These are phyloP conservation scores for Candida multigemmis DNA, from an alignment of 805 yeast genomes.

Conservation along the genomic window DNA sequence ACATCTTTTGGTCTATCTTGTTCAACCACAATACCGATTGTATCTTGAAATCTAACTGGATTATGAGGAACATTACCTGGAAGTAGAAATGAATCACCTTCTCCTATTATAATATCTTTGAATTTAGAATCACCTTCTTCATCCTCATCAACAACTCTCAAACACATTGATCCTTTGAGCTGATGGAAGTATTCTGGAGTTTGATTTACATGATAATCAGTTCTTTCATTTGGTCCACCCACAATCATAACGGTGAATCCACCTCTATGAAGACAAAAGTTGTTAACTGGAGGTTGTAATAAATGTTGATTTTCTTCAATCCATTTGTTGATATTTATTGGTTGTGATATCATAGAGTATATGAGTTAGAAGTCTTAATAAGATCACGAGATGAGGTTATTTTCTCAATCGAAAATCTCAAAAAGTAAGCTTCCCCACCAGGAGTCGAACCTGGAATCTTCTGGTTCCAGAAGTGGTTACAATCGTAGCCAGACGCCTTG, in stretches of 20 bases:
- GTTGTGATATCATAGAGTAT: constrained; percentile 42
- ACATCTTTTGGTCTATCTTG: constrained; percentile 76
- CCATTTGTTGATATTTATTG: constrained; percentile 78
- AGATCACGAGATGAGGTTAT: not conserved
- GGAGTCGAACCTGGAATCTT: constrained; percentile 51
- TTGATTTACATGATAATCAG: constrained; percentile 88
- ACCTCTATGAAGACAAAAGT: constrained; percentile 81
- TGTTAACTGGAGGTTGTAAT: constrained; percentile 87
- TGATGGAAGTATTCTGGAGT: constrained; percentile 93
- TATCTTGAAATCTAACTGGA: constrained; percentile 78
- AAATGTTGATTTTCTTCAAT: constrained; percentile 64
- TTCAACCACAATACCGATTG: constrained; percentile 86
- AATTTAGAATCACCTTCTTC: too few relatives aligned
- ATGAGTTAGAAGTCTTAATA: too few relatives aligned
- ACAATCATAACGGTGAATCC: constrained; percentile 94
- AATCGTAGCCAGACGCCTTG: constrained; percentile 45
- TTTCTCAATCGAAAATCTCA: too few relatives aligned
- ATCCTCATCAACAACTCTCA: constrained; percentile 68
- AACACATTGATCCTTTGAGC: constrained; percentile 77
- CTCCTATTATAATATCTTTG: constrained; percentile 63
- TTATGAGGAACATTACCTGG: constrained; percentile 85
- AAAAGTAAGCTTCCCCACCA: constrained; percentile 44
- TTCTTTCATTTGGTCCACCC: constrained; percentile 92
- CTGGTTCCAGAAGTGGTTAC: constrained; percentile 35
- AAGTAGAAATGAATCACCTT: constrained; percentile 82